A percentile compares a stretch with the other conserved stretches of the same genome.
phyloP scores from a whole-genome alignment of 345 rosid species.

The Reutealis trisperma region DNA sequence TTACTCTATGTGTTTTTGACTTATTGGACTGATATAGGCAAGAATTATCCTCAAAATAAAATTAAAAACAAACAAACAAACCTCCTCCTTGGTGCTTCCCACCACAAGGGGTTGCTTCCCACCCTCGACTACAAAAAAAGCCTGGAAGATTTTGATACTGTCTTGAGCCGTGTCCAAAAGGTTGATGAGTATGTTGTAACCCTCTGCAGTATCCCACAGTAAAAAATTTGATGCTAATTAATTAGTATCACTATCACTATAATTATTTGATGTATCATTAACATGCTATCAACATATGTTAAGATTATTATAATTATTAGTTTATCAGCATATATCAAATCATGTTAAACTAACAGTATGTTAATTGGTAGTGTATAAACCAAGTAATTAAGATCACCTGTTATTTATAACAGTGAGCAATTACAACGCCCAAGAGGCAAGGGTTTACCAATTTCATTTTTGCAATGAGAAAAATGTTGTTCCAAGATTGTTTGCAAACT shows the following conservation, averaged over 20 bases:
- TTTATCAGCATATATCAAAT: too few species aligned
- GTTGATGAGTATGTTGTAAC: background rate
- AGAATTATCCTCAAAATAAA: too few species aligned
- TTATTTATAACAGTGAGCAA: background rate
- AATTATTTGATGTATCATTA: too few species aligned
- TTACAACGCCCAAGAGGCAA: background rate
- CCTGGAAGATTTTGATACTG: background rate
- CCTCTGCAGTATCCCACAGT: background rate
- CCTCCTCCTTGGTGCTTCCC: background rate
- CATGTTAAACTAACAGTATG: too few species aligned
- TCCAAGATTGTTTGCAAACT: background rate
- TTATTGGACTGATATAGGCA: too few species aligned
- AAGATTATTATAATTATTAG: too few species aligned
- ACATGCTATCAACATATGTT: too few species aligned
- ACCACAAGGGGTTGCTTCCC: background rate
- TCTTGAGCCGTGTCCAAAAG: background rate
- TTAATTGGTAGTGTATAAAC: too few species aligned
- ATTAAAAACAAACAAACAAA: background rate
- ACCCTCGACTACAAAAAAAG: background rate
- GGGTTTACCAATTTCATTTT: background rate
- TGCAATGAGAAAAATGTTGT: background rate
- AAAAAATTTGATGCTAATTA: background rate
- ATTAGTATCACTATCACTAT: too few species aligned
- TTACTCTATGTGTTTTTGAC: too few species aligned
- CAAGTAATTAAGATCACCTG: too few species aligned